Evolutionary conservation across 192 early-diverging fungal genomes (phyloP).

Genomic region (Chytriomyces confervae): DNA sequence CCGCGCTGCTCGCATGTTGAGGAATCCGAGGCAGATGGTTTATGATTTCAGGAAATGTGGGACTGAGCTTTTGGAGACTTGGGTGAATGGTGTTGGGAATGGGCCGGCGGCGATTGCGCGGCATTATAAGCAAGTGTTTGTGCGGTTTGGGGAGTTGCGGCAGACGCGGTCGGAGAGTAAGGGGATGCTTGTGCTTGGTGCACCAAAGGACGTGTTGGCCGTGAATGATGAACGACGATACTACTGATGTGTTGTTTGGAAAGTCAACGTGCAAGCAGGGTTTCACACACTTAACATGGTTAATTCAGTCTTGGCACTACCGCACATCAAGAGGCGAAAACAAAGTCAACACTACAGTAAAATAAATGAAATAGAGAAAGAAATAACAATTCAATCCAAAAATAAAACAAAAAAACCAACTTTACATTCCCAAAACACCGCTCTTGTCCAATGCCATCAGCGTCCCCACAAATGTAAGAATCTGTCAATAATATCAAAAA

Average conservation of each 20-base stretch:
- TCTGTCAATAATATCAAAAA: conserved; percentile 51
- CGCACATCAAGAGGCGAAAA: too few relatives aligned
- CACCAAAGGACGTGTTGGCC: not conserved
- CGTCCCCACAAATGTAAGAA: conserved; percentile 82
- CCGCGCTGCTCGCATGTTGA: not conserved
- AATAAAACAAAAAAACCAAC: not conserved
- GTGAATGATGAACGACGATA: not conserved
- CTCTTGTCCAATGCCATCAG: conserved; percentile 78
- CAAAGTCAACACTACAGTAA: not conserved
- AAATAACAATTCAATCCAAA: not conserved
- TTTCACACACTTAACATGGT: too few relatives aligned
- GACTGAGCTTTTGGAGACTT: not conserved
- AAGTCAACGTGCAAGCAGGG: too few relatives aligned
- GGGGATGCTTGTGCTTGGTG: conserved; percentile 9
- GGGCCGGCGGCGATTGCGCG: not conserved
- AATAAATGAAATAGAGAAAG: not conserved
- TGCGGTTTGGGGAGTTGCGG: conserved; percentile 15
- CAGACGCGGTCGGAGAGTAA: not conserved
- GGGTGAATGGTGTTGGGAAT: not conserved
- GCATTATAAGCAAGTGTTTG: not conserved
- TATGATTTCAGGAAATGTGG: not conserved
- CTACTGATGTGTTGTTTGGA: not conserved
- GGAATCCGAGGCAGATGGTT: not conserved
- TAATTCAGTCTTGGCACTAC: too few relatives aligned
- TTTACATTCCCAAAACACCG: conserved; percentile 15